Evolutionary conservation across 2,329 filamentous ascomycete genomes (phyloP).

Genomic region (Thielaviopsis punctulata): DNA sequence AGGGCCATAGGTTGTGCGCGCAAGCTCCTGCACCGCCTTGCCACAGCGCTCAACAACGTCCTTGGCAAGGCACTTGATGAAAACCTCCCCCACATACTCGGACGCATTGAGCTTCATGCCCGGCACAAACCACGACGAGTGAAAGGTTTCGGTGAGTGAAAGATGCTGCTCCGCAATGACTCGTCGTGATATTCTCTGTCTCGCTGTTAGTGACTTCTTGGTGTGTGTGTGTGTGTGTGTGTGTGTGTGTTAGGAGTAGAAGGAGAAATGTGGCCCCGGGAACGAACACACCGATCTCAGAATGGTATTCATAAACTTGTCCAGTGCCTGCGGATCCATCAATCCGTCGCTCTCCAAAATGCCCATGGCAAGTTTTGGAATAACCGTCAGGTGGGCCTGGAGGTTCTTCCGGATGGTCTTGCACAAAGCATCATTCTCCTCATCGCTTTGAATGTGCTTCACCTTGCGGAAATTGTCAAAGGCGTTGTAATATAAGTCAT

Average conservation of each 20-base stretch:
- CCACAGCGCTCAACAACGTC: slow-evolving; percentile 79
- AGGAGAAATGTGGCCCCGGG: too few relatives aligned
- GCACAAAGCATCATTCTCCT: slow-evolving; percentile 83
- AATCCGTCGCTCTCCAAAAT: slow-evolving; percentile 77
- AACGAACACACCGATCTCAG: slow-evolving; percentile 64
- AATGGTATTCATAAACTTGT: slow-evolving; percentile 90
- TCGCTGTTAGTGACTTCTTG: not conserved
- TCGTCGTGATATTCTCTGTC: slow-evolving; percentile 77
- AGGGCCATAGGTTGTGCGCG: slow-evolving; percentile 56
- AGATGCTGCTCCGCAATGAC: slow-evolving; percentile 97
- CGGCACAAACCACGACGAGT: slow-evolving; percentile 77
- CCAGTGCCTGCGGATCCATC: slow-evolving; percentile 65
- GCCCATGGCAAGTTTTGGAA: slow-evolving; percentile 85
- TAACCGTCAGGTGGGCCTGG: slow-evolving; percentile 78
- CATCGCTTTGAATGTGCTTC: slow-evolving; percentile 64
- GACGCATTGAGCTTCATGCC: slow-evolving; percentile 53
- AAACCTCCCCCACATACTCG: slow-evolving; percentile 90
- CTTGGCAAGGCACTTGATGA: slow-evolving; percentile 78
- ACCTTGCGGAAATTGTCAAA: slow-evolving; percentile 81
- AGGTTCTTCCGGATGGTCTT: slow-evolving; percentile 62
- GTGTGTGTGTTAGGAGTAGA: not conserved
- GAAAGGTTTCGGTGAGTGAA: slow-evolving; percentile 84
- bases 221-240: slow-evolving; percentile 7
- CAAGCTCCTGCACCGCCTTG: slow-evolving; percentile 55
- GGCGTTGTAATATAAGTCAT: slow-evolving; percentile 92